These are phyloP conservation scores for Beauveria asiatica DNA, from an alignment of 2,329 filamentous ascomycete genomes.

Conservation along the genomic window DNA sequence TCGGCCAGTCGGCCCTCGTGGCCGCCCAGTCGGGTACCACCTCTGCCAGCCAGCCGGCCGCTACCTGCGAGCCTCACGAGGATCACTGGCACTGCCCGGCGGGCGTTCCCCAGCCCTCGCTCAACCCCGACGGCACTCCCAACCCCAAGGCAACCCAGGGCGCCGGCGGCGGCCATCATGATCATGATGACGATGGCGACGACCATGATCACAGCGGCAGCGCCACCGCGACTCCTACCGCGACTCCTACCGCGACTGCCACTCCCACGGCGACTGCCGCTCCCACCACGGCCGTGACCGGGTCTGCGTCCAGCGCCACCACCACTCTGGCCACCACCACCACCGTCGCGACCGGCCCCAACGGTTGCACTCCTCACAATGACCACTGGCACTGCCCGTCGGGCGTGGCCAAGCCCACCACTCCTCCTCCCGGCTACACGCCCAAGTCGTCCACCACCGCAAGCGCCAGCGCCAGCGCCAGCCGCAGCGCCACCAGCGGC, in stretches of 20 bases:
- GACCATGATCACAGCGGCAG: too few species aligned
- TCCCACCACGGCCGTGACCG: too few species aligned
- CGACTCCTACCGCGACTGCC: too few species aligned
- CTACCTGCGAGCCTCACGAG: constrained; percentile 8
- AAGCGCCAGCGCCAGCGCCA: background rate
- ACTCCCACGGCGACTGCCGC: too few species aligned
- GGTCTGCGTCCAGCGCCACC: too few species aligned
- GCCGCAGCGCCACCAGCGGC: background rate
- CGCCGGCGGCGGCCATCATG: background rate
- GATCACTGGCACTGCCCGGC: constrained; percentile 6
- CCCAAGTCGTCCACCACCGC: background rate
- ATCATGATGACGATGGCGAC: too few species aligned
- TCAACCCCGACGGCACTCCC: constrained; percentile 3
- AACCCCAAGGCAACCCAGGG: constrained; percentile 4
- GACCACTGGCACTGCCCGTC: constrained; percentile 7
- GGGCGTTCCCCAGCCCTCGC: constrained; percentile 4
- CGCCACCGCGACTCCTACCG: too few species aligned
- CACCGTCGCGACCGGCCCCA: too few species aligned
- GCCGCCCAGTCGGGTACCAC: background rate
- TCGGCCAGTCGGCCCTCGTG: constrained; percentile 7
- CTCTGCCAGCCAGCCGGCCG: background rate
- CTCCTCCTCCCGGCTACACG: constrained; percentile 8
- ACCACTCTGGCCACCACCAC: too few species aligned
- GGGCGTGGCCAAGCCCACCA: constrained; percentile 12
- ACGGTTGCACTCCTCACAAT: constrained; percentile 5